Evolutionary conservation across 2,329 filamentous ascomycete genomes (phyloP).

Genomic region (Elsinoe australis): DNA sequence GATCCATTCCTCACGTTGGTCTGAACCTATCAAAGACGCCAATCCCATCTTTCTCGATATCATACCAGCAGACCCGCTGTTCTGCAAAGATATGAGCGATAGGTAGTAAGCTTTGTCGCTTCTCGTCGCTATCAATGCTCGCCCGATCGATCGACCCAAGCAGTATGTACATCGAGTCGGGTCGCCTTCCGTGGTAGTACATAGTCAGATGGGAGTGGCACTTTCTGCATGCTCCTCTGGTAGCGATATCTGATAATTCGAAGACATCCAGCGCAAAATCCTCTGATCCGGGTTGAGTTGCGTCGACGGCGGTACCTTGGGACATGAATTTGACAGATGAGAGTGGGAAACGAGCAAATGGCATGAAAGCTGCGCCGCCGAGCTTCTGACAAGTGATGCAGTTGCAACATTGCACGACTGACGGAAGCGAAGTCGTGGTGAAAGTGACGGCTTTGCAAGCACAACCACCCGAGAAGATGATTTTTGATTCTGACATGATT

Average conservation of each 20-base stretch:
- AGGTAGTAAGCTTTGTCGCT: neutral
- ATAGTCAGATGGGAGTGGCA: conserved; percentile 16
- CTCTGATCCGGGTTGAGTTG: neutral
- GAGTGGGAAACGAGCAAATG: conserved; percentile 10
- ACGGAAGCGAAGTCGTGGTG: neutral
- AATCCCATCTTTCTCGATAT: conserved; percentile 16
- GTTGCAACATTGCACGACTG: conserved; percentile 1
- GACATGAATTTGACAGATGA: neutral
- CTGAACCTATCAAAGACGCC: too few species aligned
- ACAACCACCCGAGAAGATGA: conserved; percentile 8
- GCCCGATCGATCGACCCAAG: conserved; percentile 14
- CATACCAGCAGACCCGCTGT: conserved; percentile 14
- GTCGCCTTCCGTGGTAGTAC: neutral
- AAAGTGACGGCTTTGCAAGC: conserved; percentile 11
- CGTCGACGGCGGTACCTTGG: neutral
- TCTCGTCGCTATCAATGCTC: conserved; percentile 9
- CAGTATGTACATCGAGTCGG: neutral
- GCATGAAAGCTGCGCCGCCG: conserved; percentile 16
- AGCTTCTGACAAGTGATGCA: conserved; percentile 17
- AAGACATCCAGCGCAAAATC: conserved; percentile 1
- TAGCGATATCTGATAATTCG: conserved; percentile 9
- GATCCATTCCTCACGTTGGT: too few species aligned
- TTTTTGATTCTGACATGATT: neutral
- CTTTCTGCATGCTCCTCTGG: conserved; percentile 16
- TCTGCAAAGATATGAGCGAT: conserved; percentile 16